These are phyloP conservation scores for Yamadazyma takamatsuzukensis DNA, from an alignment of 805 yeast genomes.

Conservation along the genomic window DNA sequence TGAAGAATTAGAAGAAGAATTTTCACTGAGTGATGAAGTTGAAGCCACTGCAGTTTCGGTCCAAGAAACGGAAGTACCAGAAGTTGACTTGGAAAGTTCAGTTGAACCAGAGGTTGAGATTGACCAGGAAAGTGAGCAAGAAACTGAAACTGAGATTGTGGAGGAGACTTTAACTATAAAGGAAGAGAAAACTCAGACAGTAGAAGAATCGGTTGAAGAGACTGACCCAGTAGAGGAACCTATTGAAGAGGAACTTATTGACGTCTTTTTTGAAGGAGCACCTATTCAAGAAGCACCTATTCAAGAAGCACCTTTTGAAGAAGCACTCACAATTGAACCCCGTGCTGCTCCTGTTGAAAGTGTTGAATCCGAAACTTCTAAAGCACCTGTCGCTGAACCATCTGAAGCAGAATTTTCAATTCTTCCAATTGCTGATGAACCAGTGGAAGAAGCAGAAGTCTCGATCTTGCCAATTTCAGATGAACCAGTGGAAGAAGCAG, in stretches of 20 bases:
- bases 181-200: slow-evolving; percentile 9
- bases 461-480: neutral
- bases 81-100: neutral
- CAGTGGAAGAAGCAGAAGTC: neutral
- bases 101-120: neutral
- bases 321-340: too few species aligned
- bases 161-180: slow-evolving; percentile 3
- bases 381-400: neutral
- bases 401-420: neutral
- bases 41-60: neutral
- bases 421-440: neutral
- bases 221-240: slow-evolving; percentile 1
- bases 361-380: slow-evolving; percentile 1
- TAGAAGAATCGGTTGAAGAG: slow-evolving; percentile 1
- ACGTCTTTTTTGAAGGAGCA: too few species aligned
- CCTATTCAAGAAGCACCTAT: too few species aligned
- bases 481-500: neutral
- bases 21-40: neutral
- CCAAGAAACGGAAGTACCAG: slow-evolving; percentile 2
- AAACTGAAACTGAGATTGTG: neutral
- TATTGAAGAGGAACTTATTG: too few species aligned
- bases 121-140: neutral
- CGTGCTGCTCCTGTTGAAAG: too few species aligned
- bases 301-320: too few species aligned
- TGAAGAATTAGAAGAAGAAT: neutral